Percentiles rank a stretch among this genome's conserved stretches.
phyloP scores from a whole-genome alignment of 495 filamentous ascomycete species.

The Podospora pseudocomata region DNA sequence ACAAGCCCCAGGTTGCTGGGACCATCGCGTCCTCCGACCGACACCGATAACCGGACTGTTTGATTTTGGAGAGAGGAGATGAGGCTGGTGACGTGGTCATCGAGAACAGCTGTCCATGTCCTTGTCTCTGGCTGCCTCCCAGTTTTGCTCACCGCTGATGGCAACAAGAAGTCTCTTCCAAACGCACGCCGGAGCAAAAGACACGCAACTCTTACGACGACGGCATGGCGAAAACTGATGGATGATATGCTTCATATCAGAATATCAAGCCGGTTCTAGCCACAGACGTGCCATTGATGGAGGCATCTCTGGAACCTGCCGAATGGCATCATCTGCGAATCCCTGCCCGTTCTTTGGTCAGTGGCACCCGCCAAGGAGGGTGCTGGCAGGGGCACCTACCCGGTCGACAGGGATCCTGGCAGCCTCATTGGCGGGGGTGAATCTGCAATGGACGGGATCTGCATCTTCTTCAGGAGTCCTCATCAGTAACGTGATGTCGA shows the following conservation, averaged over 20 bases:
- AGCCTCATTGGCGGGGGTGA: conserved; percentile 34
- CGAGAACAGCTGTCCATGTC: not conserved
- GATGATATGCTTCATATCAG: not conserved
- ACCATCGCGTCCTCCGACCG: conserved; percentile 3
- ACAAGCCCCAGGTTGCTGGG: not conserved
- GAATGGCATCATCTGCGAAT: conserved; percentile 28
- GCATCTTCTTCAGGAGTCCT: conserved; percentile 32
- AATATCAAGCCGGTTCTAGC: not conserved
- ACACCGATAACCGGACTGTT: not conserved
- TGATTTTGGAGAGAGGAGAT: not conserved
- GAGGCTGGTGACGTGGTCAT: conserved; percentile 2
- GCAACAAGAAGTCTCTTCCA: not conserved
- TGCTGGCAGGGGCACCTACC: conserved; percentile 29
- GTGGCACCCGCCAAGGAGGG: conserved; percentile 35
- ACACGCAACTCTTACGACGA: conserved; percentile 3
- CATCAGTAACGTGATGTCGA: conserved; percentile 40
- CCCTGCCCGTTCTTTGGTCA: conserved; percentile 23
- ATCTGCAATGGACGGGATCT: conserved; percentile 33
- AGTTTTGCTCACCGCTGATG: not conserved
- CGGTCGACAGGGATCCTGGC: conserved; percentile 35
- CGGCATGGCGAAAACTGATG: not conserved
- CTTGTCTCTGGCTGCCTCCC: not conserved
- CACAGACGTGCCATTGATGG: not conserved
- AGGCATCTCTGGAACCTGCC: conserved; percentile 10
- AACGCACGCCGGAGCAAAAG: not conserved